Base-by-base conservation (phyloP, 345 rosid species). In the Boechera stricta region DNA sequence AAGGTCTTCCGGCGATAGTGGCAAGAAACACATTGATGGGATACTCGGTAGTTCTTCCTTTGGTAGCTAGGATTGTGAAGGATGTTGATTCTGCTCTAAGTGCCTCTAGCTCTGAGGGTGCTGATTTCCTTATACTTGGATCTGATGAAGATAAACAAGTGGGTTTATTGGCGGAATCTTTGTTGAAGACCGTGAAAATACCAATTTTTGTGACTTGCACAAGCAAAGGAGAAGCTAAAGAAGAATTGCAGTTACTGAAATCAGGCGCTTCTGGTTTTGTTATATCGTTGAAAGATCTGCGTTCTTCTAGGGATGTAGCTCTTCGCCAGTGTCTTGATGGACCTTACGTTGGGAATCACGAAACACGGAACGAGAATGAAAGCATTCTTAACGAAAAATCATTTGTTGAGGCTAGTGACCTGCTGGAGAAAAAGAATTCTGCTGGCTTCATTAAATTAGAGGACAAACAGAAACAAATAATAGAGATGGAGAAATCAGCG, bases 21-120 rank as follows among this genome's bases (percentile, higher is more conserved):
- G 97, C 98, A 3, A 88, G 99, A 82, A 89, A 86, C 84, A 90
- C 91, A 54, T 83, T 95, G 97, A 81, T 83, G 86, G 86, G 80
- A 61, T 86, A 88, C 24, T 85, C 91, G 1, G 87, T 92, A 31
- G 56, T 91, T 85, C 91, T 95, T 33, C 99, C 99, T 35, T 80
- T 95, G 74, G 97, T 95, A 42, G 98, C 88, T 70, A 86, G 97
- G 81, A 86, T 48, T 73, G 99, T 89, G 72, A 84, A 86, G 65
- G 84, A 84, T 77, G 67, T 84, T 72, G 77, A 74, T 63, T 85
- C 97, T 61, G 97, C 98, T 33, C 60, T 82, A 21, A 74, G 57
- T 71, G 98, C 97, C 15, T 81, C 98, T 62, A 88, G 56, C 77
- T 88, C 91, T n/a, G 99, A 95, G 79, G 98, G 99, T 77, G 98